These are phyloP conservation scores for Thuidium tamariscinum DNA, from an alignment of 225 moss, liverwort and hornwort species.

Conservation along the genomic window DNA sequence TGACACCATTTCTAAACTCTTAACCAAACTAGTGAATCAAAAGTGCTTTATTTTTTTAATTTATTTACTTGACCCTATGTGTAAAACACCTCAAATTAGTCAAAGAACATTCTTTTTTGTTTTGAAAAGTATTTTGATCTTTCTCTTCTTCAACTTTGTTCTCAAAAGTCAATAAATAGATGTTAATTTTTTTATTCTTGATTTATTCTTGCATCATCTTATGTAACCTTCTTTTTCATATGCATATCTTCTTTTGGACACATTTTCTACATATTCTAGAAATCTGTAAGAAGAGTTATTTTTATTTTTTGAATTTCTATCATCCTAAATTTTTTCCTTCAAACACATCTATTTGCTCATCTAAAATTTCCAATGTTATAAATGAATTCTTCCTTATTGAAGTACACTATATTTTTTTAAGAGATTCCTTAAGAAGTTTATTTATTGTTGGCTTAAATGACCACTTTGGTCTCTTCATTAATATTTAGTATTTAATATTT, in stretches of 20 bases:
- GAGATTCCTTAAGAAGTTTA: background rate
- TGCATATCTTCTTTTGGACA: no score
- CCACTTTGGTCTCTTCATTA: background rate
- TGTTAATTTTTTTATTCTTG: background rate
- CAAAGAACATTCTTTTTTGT: background rate
- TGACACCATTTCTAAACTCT: background rate
- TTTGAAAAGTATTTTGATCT: background rate
- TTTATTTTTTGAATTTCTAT: background rate
- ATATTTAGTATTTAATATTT: background rate
- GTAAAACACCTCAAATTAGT: accelerated
- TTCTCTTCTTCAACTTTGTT: accelerated
- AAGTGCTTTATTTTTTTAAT: background rate
- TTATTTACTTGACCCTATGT: accelerated
- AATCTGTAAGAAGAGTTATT: no score
- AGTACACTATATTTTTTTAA: background rate
- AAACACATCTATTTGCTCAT: background rate
- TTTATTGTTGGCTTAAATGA: background rate
- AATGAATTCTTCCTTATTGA: no score
- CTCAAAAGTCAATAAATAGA: background rate
- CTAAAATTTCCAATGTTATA: no score
- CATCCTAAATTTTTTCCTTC: accelerated
- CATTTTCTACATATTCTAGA: no score
- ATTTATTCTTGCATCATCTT: background rate
- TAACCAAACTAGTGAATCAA: background rate
- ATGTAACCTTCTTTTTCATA: no score